These are phyloP conservation scores for Cryomyces minteri DNA, from an alignment of 495 filamentous ascomycete genomes.

Conservation along the genomic window DNA sequence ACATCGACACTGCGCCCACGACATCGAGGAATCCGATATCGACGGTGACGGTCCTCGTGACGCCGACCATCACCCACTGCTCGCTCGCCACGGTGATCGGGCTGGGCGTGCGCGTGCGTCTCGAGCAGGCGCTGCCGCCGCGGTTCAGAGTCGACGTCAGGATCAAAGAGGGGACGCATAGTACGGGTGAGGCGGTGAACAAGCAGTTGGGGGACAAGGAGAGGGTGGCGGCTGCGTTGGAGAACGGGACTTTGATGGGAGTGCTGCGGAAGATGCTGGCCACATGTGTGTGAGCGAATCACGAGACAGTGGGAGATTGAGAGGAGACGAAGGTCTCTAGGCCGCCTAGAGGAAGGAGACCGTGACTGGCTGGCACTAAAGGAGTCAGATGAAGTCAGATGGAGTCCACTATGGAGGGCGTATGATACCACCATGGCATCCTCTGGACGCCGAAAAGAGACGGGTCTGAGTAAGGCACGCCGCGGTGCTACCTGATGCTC, in stretches of 20 bases:
- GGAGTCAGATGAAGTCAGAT: too few species aligned
- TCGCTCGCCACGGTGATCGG: conserved; percentile 93
- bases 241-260: conserved; percentile 77
- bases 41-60: conserved; percentile 55
- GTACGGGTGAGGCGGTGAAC: conserved; percentile 83
- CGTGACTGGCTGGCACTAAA: too few species aligned
- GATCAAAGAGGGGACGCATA: conserved; percentile 92
- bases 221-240: conserved; percentile 80
- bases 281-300: too few species aligned
- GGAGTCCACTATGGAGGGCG: too few species aligned
- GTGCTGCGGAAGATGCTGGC: conserved; percentile 87
- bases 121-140: conserved; percentile 83
- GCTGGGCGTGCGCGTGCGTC: conserved; percentile 72
- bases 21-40: conserved; percentile 22
- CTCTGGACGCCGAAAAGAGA: too few species aligned
- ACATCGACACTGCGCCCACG: conserved; percentile 41
- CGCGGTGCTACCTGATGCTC: too few species aligned
- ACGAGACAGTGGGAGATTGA: too few species aligned
- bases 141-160: conserved; percentile 82
- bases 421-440: too few species aligned
- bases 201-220: conserved; percentile 96
- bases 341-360: too few species aligned
- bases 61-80: conserved; percentile 96
- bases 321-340: too few species aligned
- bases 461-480: too few species aligned